Evolutionary conservation across 805 yeast species (phyloP).

Genomic region (Candida sithepensis): DNA sequence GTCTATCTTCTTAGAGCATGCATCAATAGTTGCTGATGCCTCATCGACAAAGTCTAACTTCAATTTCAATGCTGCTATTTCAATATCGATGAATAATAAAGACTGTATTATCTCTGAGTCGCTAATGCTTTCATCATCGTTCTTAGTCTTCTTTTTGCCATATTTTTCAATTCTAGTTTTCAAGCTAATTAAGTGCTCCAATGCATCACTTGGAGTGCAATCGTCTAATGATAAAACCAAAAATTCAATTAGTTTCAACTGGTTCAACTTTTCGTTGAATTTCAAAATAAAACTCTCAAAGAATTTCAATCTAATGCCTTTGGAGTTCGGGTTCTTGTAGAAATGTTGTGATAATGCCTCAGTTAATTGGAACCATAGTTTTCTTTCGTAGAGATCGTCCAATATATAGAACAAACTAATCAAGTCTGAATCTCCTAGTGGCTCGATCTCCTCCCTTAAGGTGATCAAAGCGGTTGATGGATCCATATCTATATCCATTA

Average conservation of each 20-base stretch:
- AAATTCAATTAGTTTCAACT: conserved; percentile 74
- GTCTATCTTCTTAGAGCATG: conserved; percentile 56
- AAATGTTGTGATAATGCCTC: conserved; percentile 54
- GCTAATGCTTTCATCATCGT: conserved; percentile 30
- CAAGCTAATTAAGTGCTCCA: conserved; percentile 44
- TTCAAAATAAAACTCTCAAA: conserved; percentile 67
- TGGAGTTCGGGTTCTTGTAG: conserved; percentile 52
- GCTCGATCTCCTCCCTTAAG: conserved; percentile 63
- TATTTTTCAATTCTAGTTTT: conserved; percentile 42
- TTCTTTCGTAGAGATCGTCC: conserved; percentile 84
- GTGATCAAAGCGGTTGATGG: conserved; percentile 51
- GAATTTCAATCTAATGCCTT: conserved; percentile 56
- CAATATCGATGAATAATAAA: conserved; percentile 55
- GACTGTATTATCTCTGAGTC: conserved; percentile 44
- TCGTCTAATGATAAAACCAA: conserved; percentile 50
- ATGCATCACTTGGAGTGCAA: conserved; percentile 42
- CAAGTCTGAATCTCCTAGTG: conserved; percentile 41
- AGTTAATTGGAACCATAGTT: conserved; percentile 93
- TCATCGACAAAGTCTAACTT: conserved; percentile 48
- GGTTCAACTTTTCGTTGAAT: conserved; percentile 70
- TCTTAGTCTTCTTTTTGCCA: conserved; percentile 31
- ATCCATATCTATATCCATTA: conserved; percentile 30
- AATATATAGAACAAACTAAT: conserved; percentile 59
- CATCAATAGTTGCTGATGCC: conserved; percentile 67
- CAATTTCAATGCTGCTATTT: conserved; percentile 70